Base-by-base conservation (phyloP, 306 rosid species). In the Calophaca sinica region DNA sequence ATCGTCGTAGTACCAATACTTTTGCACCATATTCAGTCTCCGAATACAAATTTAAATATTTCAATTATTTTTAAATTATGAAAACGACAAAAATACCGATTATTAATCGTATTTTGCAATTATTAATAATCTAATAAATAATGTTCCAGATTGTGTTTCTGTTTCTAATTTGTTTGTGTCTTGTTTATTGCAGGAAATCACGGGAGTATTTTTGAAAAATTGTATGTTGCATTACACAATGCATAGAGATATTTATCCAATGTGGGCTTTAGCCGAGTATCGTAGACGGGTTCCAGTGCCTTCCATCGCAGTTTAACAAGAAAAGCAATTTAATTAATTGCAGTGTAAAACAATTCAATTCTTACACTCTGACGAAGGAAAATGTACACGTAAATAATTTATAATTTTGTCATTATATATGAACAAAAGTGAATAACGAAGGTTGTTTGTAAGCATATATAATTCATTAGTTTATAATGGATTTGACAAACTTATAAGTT, bases 221-320 rank as follows among this genome's bases (percentile, higher is more conserved):
- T 86, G 89, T 51, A 86, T 90, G 84, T 38, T 88, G 12, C 97
- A 92, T 69, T 92, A 88, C 5, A 86, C 97, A 55, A 85, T 90
- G 80, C 85, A 88, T n/a, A 86, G 96, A 73, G 85, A 86, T 73
- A 89, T 86, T 13, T 92, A 69, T 62, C 97, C 96, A 2, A 7
- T 92, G 76, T 88, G 92, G 93, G 96, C 89, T 60, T 80, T 89
- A 1, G 96, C 88, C 44, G 96, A 91, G 72, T 89, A 91, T 79
- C 81, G 97, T 4, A 85, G 75, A 13, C 77, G 82, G 12, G 85
- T 88, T 70, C 80, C 89, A 1, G 77, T 91, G 81, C 89, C 88
- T 52, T 83, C 88, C 38, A 35, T 26, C 7, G 9, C 6, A 2
- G 44, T 68, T 68, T 68, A 80, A 74, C 33, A n/a, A n/a, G n/a